Evolutionary conservation across 2,329 filamentous ascomycete species (phyloP).

Genomic region (Venturia oleaginea): DNA sequence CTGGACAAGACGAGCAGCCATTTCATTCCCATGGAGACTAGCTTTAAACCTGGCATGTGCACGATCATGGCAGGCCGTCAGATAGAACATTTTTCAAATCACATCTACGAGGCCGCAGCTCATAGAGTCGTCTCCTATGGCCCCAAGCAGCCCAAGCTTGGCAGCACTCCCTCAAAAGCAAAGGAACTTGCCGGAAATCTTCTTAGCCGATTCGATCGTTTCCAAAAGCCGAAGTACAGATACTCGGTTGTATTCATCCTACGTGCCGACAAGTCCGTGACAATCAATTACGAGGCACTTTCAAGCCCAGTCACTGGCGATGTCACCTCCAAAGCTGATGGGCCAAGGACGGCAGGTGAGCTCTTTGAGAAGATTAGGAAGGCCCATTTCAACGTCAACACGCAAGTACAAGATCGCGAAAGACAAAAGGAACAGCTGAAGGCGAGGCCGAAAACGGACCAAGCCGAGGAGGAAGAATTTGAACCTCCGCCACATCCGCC

Average conservation of each 20-base stretch:
- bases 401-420: constrained; percentile 23
- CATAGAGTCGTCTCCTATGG: constrained; percentile 30
- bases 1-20: constrained; percentile 20
- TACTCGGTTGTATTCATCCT: constrained; percentile 30
- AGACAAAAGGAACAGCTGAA: constrained; percentile 22
- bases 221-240: constrained; percentile 20
- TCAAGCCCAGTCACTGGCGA: constrained; percentile 20
- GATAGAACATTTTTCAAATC: constrained; percentile 23
- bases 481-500: neutral
- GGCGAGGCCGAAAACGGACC: constrained; percentile 12
- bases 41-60: constrained; percentile 20
- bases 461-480: neutral
- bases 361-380: constrained; percentile 24
- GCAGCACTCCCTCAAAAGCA: neutral
- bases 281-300: constrained; percentile 21
- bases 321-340: neutral
- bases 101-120: constrained; percentile 24
- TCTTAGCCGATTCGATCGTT: neutral
- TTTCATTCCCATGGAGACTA: constrained; percentile 24
- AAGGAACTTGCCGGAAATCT: neutral
- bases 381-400: constrained; percentile 31
- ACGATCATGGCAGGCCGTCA: constrained; percentile 26
- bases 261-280: constrained; percentile 23
- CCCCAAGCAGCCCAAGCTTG: neutral
- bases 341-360: constrained; percentile 25